Evolutionary conservation across 2,329 filamentous ascomycete genomes (phyloP).

Genomic region (Cryphonectria japonica): DNA sequence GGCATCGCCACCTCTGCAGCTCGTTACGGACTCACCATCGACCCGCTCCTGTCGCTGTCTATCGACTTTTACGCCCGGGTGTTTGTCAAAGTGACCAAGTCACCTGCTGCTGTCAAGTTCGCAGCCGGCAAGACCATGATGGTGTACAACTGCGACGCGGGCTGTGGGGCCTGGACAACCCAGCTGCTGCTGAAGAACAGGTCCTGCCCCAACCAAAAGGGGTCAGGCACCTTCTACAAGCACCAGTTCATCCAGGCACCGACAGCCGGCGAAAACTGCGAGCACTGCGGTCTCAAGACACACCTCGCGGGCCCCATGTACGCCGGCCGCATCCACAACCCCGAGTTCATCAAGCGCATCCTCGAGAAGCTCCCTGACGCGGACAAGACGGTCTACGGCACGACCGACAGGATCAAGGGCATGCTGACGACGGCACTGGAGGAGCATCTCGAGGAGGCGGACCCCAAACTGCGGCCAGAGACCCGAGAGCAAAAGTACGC

Average conservation of each 20-base stretch:
- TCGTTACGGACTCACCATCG: conserved; percentile 84
- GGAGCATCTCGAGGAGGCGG: conserved; percentile 56
- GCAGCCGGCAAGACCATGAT: conserved; percentile 90
- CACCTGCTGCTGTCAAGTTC: conserved; percentile 86
- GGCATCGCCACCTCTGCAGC: conserved; percentile 79
- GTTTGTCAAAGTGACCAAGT: conserved; percentile 81
- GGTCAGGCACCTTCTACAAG: conserved; percentile 73
- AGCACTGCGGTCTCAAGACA: conserved; percentile 84
- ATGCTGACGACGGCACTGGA: conserved; percentile 90
- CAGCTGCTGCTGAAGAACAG: conserved; percentile 77
- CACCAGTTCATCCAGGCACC: conserved; percentile 76
- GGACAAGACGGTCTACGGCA: conserved; percentile 74
- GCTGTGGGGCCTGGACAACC: conserved; percentile 89
- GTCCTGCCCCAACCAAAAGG: conserved; percentile 69
- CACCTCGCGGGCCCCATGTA: conserved; percentile 96
- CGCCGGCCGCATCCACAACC: conserved; percentile 83
- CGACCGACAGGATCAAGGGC: conserved; percentile 79
- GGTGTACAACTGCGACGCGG: conserved; percentile 86
- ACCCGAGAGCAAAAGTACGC: conserved; percentile 58
- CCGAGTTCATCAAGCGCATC: conserved; percentile 78
- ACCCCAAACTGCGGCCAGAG: conserved; percentile 37
- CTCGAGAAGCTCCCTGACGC: conserved; percentile 71
- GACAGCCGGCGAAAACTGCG: conserved; percentile 66
- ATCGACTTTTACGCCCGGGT: conserved; percentile 95
- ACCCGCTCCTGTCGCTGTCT: conserved; percentile 88